These are phyloP conservation scores for Chaetomium globosum DNA, from an alignment of 2,329 filamentous ascomycete species.

Conservation along the genomic window DNA sequence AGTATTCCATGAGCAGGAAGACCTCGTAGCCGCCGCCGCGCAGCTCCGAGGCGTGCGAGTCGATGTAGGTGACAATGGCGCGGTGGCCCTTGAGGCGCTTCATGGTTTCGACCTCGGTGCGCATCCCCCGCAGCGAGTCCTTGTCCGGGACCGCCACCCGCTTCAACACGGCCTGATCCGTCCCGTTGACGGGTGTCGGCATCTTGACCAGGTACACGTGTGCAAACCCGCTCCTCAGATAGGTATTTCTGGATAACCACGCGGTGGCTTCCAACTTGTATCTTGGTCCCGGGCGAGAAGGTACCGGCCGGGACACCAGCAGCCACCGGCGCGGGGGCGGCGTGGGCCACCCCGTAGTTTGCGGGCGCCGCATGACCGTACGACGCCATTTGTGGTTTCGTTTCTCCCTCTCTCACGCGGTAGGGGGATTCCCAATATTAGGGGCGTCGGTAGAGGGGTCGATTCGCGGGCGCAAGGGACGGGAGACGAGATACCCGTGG, in stretches of 20 bases:
- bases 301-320: conserved; percentile 72
- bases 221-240: conserved; percentile 95
- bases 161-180: conserved; percentile 84
- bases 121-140: conserved; percentile 90
- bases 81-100: conserved; percentile 97
- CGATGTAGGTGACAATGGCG: conserved; percentile 96
- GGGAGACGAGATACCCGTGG: conserved; percentile 3
- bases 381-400: conserved; percentile 44
- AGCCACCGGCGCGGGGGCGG: conserved; percentile 46
- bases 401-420: neutral
- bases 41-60: conserved; percentile 94
- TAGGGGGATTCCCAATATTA: neutral
- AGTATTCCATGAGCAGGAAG: conserved; percentile 97
- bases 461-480: conserved; percentile 10
- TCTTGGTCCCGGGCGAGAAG: conserved; percentile 91
- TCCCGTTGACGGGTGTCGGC: conserved; percentile 73
- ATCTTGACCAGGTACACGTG: conserved; percentile 97
- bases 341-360: conserved; percentile 49
- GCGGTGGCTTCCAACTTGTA: conserved; percentile 89
- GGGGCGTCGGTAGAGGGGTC: neutral
- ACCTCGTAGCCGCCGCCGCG: conserved; percentile 95
- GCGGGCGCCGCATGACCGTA: conserved; percentile 45
- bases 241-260: conserved; percentile 96
- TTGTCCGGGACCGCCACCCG: conserved; percentile 96
- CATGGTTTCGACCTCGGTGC: conserved; percentile 99